Evolutionary conservation across 306 rosid species (phyloP), one percentile per base, ranked within the genome.

Genomic region (Elaeagnus macrophylla): DNA sequence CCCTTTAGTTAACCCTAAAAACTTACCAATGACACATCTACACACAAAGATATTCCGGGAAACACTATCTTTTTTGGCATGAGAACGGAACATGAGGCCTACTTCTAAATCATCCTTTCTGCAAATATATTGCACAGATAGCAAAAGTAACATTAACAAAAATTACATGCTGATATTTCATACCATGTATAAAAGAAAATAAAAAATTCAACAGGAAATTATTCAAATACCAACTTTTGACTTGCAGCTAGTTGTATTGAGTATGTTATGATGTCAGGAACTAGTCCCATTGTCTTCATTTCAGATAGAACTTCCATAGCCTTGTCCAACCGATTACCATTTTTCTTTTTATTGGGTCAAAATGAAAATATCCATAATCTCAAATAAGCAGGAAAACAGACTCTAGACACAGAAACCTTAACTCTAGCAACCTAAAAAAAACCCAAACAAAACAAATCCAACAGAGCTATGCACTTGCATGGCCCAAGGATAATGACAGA

Each of bases 231-330:
- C 70, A 75, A 84, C 97, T 74, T 91, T 69, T 86, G 95, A 63
- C 89, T 82, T 51, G 96, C 94, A 59, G 76, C 82, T 10, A 82
- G 60, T 50, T 86, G 89, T 74, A 91, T 61, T 64, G 95, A 86
- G 81, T 80, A 91, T 19, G 97, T 91, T 75, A 91, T 80, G 66
- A 75, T 76, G 82, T 91, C 78, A 39, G 97, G 95, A 55, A 62
- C 41, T 72, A 91, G 64, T 57, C 93, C 95, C 46, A 82, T 68
- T 52, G 66, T 78, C 76, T 82, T 86, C 95, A 91, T 84, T 76
- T 86, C 93, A 3, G 66, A 80, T 53, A 86, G 76, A 74, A 84
- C 79, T 54, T 86, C 89, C 83, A 86, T 66, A 59, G 96, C 97
- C 72, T 75, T 84, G 44, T 70, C 83, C 55, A 91, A 76, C 64